A percentile compares a stretch with the other conserved stretches of the same genome.
Conservation (phyloP, 768 basidiomycete species). For the Dacryopinax spathularia region DNA sequence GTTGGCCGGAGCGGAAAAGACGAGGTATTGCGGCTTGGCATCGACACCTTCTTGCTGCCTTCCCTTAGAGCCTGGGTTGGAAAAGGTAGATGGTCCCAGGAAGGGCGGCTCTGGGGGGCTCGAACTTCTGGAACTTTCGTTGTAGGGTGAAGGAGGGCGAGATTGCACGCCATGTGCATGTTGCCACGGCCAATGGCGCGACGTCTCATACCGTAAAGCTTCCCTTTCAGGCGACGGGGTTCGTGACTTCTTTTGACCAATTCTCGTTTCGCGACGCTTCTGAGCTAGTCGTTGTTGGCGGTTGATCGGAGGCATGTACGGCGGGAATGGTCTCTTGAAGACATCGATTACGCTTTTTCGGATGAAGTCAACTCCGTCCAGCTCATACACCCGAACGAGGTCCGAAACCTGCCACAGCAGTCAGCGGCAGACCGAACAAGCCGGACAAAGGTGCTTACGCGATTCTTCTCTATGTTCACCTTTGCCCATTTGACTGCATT, state of each 20-base stretch:
- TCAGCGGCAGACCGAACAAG: neutral
- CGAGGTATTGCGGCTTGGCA: too few species aligned
- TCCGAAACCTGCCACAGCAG: conserved; percentile 42
- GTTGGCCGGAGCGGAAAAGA: too few species aligned
- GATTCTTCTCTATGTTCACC: conserved; percentile 61
- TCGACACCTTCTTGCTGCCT: neutral
- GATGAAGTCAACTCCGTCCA: conserved; percentile 84
- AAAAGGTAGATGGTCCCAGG: neutral
- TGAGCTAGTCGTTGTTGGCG: conserved; percentile 29
- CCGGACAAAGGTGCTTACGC: conserved; percentile 34
- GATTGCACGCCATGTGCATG: neutral
- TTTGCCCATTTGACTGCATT: conserved; percentile 62
- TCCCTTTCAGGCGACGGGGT: conserved; percentile 19
- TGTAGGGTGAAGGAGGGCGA: neutral
- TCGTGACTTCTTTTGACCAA: conserved; percentile 3
- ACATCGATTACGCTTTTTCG: conserved; percentile 37
- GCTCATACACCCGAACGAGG: conserved; percentile 55
- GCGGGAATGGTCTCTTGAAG: conserved; percentile 52
- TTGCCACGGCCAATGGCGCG: too few species aligned
- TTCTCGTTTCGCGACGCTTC: conserved; percentile 25
- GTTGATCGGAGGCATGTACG: conserved; percentile 30
- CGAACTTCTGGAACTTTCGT: neutral
- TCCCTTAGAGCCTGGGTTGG: neutral
- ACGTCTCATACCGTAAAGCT: too few species aligned
- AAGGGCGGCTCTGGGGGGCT: neutral